phyloP scores from a whole-genome alignment of 2,329 filamentous ascomycete genomes.

The Teratosphaeria zuluensis region DNA sequence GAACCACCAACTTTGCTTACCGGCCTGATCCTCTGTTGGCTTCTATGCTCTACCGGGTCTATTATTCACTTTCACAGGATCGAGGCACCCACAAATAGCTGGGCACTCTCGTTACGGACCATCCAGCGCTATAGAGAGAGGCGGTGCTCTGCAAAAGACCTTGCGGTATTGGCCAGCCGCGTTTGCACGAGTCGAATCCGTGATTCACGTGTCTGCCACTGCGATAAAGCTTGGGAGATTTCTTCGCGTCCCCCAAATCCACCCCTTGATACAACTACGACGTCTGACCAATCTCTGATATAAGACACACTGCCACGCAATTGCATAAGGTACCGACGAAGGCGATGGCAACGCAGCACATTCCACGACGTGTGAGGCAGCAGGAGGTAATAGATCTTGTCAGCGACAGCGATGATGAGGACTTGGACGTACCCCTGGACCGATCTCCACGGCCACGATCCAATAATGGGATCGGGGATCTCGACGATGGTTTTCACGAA shows the following conservation, averaged over 20 bases:
- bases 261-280: background rate
- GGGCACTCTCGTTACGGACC: too few relatives aligned
- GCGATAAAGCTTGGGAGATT: too few relatives aligned
- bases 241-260: background rate
- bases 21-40: background rate
- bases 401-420: conserved; percentile 13
- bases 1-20: background rate
- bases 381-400: conserved; percentile 16
- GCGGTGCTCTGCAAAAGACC: background rate
- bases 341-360: background rate
- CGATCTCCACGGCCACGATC: background rate
- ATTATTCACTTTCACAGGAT: background rate
- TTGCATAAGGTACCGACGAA: background rate
- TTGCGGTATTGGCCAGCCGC: background rate
- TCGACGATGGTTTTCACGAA: background rate
- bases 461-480: background rate
- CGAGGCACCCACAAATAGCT: background rate
- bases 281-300: background rate
- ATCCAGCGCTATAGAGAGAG: too few relatives aligned
- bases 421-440: background rate
- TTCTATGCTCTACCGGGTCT: background rate
- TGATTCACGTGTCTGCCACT: background rate
- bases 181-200: background rate
- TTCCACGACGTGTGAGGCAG: background rate
- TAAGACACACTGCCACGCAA: background rate